Conservation (phyloP, 202 grass and related monocot genomes). For the Carex arenaria region DNA sequence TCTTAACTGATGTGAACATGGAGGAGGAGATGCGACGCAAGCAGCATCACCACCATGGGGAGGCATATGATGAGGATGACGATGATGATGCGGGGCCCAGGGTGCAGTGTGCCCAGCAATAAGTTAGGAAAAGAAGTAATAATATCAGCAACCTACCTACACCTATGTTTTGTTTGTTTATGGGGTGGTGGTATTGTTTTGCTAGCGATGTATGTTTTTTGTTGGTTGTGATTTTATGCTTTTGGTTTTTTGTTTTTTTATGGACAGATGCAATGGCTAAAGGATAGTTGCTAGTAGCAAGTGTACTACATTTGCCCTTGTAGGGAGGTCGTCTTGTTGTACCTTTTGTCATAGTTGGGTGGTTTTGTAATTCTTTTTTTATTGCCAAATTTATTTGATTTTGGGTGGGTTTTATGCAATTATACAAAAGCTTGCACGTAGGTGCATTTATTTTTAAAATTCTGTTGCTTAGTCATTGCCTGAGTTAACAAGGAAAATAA, state of each 20-base stretch:
- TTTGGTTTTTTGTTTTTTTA: not conserved
- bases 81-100: slow-evolving; percentile 50
- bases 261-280: not conserved
- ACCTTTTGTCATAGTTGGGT: not conserved
- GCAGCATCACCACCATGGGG: slow-evolving; percentile 54
- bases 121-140: slow-evolving; percentile 1
- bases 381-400: not conserved
- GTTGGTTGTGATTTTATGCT: not conserved
- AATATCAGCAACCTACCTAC: not conserved
- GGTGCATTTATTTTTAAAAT: not conserved
- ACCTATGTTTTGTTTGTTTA: not conserved
- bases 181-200: not conserved
- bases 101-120: slow-evolving; percentile 94
- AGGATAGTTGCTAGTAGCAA: not conserved
- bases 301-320: not conserved
- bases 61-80: slow-evolving; percentile 75
- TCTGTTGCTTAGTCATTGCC: not conserved
- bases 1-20: slow-evolving; percentile 71
- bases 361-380: not conserved
- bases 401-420: not conserved
- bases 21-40: slow-evolving; percentile 84
- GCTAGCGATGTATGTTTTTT: not conserved
- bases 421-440: not conserved
- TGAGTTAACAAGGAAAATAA: not conserved
- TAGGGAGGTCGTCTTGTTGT: not conserved